Evolutionary conservation across 345 rosid genomes (phyloP).

Genomic region (Linum usitatissimum): DNA sequence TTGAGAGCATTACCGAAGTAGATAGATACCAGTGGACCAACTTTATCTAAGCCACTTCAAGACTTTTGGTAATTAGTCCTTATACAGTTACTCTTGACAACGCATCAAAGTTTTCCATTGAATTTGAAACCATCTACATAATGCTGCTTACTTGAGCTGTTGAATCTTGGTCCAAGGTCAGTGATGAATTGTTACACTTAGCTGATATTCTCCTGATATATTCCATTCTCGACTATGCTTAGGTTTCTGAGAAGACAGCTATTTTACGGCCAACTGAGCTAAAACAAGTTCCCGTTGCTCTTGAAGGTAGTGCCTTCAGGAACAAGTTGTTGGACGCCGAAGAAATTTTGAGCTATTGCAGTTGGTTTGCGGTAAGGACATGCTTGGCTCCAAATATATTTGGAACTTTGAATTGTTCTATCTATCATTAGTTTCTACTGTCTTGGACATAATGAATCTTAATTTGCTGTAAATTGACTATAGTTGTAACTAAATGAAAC

Average conservation of each 20-base stretch:
- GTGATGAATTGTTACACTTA: neutral
- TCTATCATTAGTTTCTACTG: neutral
- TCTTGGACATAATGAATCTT: neutral
- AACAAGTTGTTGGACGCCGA: conserved; percentile 82
- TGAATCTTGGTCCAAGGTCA: neutral
- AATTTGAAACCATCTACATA: neutral
- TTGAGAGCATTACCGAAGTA: neutral
- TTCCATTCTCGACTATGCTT: conserved; percentile 18
- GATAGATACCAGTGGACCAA: neutral
- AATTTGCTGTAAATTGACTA: neutral
- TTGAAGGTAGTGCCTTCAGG: conserved; percentile 93
- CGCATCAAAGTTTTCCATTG: neutral
- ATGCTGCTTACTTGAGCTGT: neutral
- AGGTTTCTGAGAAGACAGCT: conserved; percentile 92
- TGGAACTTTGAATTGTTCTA: neutral
- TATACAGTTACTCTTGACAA: neutral
- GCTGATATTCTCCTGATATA: conserved; percentile 17
- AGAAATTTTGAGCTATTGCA: conserved; percentile 77
- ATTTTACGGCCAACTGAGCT: conserved; percentile 75
- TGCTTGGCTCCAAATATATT: conserved; percentile 1
- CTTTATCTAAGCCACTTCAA: neutral
- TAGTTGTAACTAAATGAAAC: neutral
- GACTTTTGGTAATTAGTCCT: neutral
- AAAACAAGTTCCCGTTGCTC: conserved; percentile 82
- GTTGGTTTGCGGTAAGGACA: conserved; percentile 83